Base-by-base conservation (phyloP, 257 asterid species). In the Forsythia viridissima region DNA sequence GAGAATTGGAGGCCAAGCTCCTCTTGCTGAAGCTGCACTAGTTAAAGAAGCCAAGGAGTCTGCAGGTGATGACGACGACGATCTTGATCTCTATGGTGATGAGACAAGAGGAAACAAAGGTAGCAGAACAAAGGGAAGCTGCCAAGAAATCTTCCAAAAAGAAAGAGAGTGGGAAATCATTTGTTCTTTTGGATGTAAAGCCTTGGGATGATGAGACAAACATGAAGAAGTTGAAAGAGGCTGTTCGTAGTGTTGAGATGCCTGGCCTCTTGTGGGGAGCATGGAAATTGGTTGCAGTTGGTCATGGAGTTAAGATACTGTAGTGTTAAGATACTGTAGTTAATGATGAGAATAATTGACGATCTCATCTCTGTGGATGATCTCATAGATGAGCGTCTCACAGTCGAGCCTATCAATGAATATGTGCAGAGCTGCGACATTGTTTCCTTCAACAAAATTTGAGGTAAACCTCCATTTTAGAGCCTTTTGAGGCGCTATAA, bases 131-230 rank as follows among this genome's bases (percentile, higher is more conserved):
- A 80, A 91, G 99, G 73, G 97, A 92, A 52, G 94, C 94, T 65
- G 74, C 98, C 15, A 95, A 93, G 84, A 89, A 95, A 74, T 63
- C 99, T 18, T 3, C 96, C 40, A 94, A 94, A 80, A 93, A 95
- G 98, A 95, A 95, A 88, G 99, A 95, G 87, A 94, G 99, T 85
- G 99, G 99, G 41, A 94, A 94, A 76, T 94, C 99, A 40, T 94
- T 98, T 6, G 93, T 94, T 72, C 99, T 94, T 70, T 30, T 94
- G 98, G 99, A 94, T 59, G 70, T 94, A 6, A 94, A 94, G 79
- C 99, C 99, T 4, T 93, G 99, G 99, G 98, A 93, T 81, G 99
- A 93, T 71, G 99, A 93, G 89, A 95, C 99, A 0, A 98, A 95
- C 90, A 92, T 93, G 97, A 95, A 92, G 92, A 89, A 88, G 81